Evolutionary conservation across 352 stramenopile genomes (phyloP), one percentile per base, ranked within the genome.

Genomic region (Pythium volutum): DNA sequence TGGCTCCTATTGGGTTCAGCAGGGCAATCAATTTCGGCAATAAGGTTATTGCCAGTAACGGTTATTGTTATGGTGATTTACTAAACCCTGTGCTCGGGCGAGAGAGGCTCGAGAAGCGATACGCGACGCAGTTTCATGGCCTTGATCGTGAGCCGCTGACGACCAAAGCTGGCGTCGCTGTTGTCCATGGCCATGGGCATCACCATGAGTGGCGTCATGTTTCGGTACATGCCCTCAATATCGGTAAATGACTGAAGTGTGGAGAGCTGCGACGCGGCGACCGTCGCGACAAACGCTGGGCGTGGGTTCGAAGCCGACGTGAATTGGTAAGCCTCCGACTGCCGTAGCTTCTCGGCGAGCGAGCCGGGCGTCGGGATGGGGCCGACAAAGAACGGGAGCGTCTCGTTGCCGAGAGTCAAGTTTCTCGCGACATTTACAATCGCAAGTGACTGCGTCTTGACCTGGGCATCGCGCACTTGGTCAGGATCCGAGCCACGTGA

Each of bases 141-240:
- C 41, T 74, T 65, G 48, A 76, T 67, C 10, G 63, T 69, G 10
- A 78, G 55, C 8, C 74, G 71, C 58, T 70, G 65, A 4, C 45
- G 42, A 2, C 69, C 72, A 43, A 83, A 83, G 23, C 53, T 71
- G 47, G 64, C 69, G 58, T 83, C 74, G 29, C 66, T 79, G 23
- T 60, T 73, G 57, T 75, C 58, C 3, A 64, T 48, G 3, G 69
- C 51, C 27, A 74, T 66, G 10, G 74, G 69, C 14, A 2, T 43
- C 1, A 12, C 7, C 3, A 43, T 7, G 12, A 5, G 36, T 20
- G 36, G 7, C 11, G 14, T 43, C 36, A 43, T 43, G 1, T 18
- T 5, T 18, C 18, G 7, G 36, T 43, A 43, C 14, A 43, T 7
- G 1, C 14, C 36, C 0, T 18, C 36, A 16, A 43, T 7, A 12